Percentiles rank a stretch among this genome's conserved stretches.
Evolutionary conservation across 331 rosid species (phyloP).

Genomic region (Dryas integrifolia): DNA sequence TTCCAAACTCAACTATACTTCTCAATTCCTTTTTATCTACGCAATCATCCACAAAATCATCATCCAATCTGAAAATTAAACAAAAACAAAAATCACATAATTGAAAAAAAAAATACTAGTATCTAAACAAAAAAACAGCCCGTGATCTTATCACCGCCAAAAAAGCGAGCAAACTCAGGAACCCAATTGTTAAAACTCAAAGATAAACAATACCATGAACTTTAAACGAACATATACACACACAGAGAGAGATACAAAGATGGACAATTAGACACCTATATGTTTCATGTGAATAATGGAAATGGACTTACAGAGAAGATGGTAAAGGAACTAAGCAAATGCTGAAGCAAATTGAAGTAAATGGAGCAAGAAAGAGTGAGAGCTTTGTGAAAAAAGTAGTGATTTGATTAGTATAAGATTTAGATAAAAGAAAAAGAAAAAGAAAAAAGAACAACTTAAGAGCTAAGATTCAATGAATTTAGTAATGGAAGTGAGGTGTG

Average conservation of each 20-base stretch:
- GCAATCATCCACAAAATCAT: slow-evolving; percentile 40
- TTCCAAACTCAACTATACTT: slow-evolving; percentile 32
- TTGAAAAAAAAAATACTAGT: not conserved
- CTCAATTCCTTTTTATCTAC: slow-evolving; percentile 25
- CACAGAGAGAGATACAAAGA: not conserved
- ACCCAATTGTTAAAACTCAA: slow-evolving; percentile 27
- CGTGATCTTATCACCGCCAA: slow-evolving; percentile 35
- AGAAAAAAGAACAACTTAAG: slow-evolving; percentile 29
- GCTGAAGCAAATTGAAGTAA: slow-evolving; percentile 38
- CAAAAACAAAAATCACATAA: not conserved
- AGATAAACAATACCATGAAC: slow-evolving; percentile 11
- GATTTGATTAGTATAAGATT: slow-evolving; percentile 17
- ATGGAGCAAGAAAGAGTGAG: slow-evolving; percentile 14
- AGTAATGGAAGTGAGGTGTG: slow-evolving; percentile 34
- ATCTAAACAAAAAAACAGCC: slow-evolving; percentile 13
- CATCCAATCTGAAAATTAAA: slow-evolving; percentile 41
- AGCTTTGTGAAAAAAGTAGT: slow-evolving; percentile 31
- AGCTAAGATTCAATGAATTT: slow-evolving; percentile 46
- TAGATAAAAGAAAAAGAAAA: not conserved
- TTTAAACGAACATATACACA: too few species aligned
- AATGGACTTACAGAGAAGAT: slow-evolving; percentile 32
- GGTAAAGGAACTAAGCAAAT: slow-evolving; percentile 35
- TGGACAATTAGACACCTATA: not conserved
- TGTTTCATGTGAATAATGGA: slow-evolving; percentile 7
- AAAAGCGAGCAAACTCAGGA: slow-evolving; percentile 17